Percentiles rank a stretch among this genome's conserved stretches.
phyloP scores from a whole-genome alignment of 2,329 filamentous ascomycete species.

The Aspergillus jensenii region DNA sequence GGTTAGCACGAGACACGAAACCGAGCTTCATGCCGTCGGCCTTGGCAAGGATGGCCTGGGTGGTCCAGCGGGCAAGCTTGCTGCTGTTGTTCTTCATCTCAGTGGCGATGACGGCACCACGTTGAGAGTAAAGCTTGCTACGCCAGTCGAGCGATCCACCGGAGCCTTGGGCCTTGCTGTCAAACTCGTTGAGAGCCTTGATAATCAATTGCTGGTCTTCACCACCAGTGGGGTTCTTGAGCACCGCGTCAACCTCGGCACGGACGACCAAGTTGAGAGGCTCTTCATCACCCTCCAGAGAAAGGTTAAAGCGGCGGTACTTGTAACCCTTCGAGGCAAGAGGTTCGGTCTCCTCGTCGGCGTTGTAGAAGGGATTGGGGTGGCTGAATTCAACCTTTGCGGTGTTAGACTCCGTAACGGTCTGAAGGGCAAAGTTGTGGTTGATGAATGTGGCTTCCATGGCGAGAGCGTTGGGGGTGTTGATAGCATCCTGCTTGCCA shows the following conservation, averaged over 20 bases:
- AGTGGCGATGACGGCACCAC: conserved; percentile 94
- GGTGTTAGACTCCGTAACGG: conserved; percentile 77
- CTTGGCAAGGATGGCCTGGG: conserved; percentile 92
- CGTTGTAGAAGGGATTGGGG: conserved; percentile 97
- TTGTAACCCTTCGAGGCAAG: conserved; percentile 97
- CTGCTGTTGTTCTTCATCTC: conserved; percentile 99
- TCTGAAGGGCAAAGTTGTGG: conserved; percentile 98
- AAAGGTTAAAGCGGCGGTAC: conserved; percentile 95
- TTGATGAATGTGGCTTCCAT: conserved; percentile 99
- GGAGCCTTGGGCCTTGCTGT: conserved; percentile 93
- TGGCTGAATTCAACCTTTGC: conserved; percentile 80
- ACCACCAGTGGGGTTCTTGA: conserved; percentile 90
- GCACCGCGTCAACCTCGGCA: conserved; percentile 90
- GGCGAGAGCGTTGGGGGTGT: conserved; percentile 88
- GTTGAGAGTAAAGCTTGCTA: conserved; percentile 87
- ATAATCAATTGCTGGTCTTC: conserved; percentile 90
- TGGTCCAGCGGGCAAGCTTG: conserved; percentile 97
- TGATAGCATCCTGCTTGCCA: conserved; percentile 83
- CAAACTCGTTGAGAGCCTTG: conserved; percentile 98
- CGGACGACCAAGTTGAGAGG: conserved; percentile 90
- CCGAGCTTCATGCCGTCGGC: conserved; percentile 99
- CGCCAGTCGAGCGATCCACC: conserved; percentile 97
- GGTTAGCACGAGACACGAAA: conserved; percentile 92
- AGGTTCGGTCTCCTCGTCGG: conserved; percentile 87
- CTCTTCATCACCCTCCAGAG: conserved; percentile 85